A percentile compares a stretch with the other conserved stretches of the same genome.
These are phyloP conservation scores for Gilbertella persicaria DNA, from an alignment of 371 early-diverging fungal genomes.

Conservation along the genomic window DNA sequence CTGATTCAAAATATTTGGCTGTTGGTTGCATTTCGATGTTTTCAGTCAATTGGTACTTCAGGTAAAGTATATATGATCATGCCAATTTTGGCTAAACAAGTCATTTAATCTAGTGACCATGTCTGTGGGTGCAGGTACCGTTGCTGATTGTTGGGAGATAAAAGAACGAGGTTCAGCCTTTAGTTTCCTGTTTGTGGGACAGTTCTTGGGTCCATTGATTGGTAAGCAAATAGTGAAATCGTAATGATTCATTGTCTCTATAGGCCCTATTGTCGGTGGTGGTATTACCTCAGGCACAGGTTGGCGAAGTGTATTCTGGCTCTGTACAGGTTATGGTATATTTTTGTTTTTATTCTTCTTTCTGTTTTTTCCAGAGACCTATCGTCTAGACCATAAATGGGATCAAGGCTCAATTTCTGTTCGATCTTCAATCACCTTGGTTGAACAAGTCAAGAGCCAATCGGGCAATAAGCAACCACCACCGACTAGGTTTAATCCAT, in stretches of 20 bases:
- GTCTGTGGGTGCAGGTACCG: conserved; percentile 46
- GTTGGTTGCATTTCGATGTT: conserved; percentile 62
- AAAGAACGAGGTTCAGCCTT: conserved; percentile 44
- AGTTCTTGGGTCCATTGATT: conserved; percentile 56
- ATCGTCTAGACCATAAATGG: conserved; percentile 46
- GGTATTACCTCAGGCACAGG: conserved; percentile 40
- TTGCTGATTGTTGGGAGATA: conserved; percentile 42
- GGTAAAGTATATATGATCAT: conserved; percentile 29
- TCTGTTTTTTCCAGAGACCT: conserved; percentile 73
- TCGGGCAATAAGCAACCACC: no score
- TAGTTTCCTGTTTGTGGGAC: conserved; percentile 56
- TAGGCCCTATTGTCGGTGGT: conserved; percentile 47
- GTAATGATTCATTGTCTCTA: not conserved
- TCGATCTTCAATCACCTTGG: conserved; percentile 4
- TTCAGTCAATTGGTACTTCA: conserved; percentile 75
- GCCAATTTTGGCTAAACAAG: no score
- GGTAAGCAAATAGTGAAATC: conserved; percentile 23
- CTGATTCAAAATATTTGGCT: conserved; percentile 53
- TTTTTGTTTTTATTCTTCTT: conserved; percentile 55
- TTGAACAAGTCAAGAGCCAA: no score
- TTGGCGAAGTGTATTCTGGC: conserved; percentile 71
- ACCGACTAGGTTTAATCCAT: conserved; percentile 26
- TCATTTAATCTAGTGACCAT: conserved; percentile 29
- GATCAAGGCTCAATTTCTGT: conserved; percentile 1
- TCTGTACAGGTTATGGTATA: conserved; percentile 61